Percentiles rank a stretch among this genome's conserved stretches.
phyloP scores from a whole-genome alignment of 1,139 yeast genomes.

The Candida neerlandica region DNA sequence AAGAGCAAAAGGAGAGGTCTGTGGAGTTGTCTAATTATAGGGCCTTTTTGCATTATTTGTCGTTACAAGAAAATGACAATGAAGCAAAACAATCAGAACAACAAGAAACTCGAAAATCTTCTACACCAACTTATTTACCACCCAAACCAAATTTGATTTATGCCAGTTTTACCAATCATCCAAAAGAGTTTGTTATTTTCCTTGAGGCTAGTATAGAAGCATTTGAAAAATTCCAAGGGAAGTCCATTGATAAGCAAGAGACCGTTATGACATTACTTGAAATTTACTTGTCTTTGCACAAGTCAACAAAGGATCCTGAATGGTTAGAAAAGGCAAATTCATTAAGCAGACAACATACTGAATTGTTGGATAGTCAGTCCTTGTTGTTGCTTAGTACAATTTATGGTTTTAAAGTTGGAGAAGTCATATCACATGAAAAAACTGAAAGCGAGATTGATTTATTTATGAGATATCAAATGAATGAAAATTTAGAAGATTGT shows the following conservation, averaged over 20 bases:
- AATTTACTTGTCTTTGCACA: slow-evolving; percentile 68
- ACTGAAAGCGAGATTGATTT: slow-evolving; percentile 62
- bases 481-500: slow-evolving; percentile 60
- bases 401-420: slow-evolving; percentile 57
- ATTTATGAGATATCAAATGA: slow-evolving; percentile 63
- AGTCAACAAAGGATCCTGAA: slow-evolving; percentile 30
- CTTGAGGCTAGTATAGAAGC: slow-evolving; percentile 87
- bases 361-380: slow-evolving; percentile 57
- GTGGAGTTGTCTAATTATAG: slow-evolving; percentile 62
- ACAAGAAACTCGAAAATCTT: slow-evolving; percentile 13
- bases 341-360: slow-evolving; percentile 47
- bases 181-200: slow-evolving; percentile 89
- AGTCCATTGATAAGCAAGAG: slow-evolving; percentile 67
- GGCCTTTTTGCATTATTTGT: slow-evolving; percentile 69
- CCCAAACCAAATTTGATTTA: slow-evolving; percentile 89
- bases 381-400: slow-evolving; percentile 69
- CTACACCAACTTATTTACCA: slow-evolving; percentile 77
- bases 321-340: slow-evolving; percentile 71
- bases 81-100: slow-evolving; percentile 18
- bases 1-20: slow-evolving; percentile 14
- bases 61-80: slow-evolving; percentile 23
- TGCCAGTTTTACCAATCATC: slow-evolving; percentile 80
- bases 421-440: slow-evolving; percentile 35
- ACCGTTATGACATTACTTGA: slow-evolving; percentile 80
- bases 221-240: slow-evolving; percentile 76